phyloP scores from a whole-genome alignment of 352 stramenopile species.

The Blastocystis hominis region DNA sequence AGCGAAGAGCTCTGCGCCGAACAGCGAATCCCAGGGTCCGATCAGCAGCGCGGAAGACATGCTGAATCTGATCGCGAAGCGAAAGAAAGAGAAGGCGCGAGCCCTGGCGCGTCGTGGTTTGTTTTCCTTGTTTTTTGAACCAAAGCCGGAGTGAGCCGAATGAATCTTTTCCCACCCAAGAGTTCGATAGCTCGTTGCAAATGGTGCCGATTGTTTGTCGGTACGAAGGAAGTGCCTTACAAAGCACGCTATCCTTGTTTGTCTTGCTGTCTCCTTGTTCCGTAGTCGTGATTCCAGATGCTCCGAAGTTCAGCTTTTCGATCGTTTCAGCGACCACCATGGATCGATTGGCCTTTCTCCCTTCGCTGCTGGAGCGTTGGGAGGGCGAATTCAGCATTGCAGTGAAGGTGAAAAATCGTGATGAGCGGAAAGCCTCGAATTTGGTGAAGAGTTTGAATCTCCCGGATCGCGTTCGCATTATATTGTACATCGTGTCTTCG shows the following conservation, averaged over 20 bases:
- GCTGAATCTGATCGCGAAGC: too few relatives aligned
- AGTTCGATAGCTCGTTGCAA: background rate
- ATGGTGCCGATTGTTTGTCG: background rate
- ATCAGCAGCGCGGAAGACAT: too few relatives aligned
- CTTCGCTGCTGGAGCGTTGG: constrained; percentile 11
- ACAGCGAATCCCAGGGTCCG: too few relatives aligned
- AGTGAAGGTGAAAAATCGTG: background rate
- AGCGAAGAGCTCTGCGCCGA: too few relatives aligned
- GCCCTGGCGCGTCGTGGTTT: too few relatives aligned
- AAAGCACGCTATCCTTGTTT: background rate
- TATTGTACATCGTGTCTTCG: background rate
- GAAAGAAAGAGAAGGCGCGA: too few relatives aligned
- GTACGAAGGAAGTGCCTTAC: background rate
- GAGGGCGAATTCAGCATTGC: background rate
- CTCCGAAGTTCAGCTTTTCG: background rate
- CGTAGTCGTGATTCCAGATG: background rate
- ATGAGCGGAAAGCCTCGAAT: background rate
- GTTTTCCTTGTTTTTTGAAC: too few relatives aligned
- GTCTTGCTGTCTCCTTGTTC: background rate
- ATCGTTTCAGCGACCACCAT: constrained; percentile 4
- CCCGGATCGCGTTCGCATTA: background rate
- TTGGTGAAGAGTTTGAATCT: background rate
- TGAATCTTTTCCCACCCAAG: background rate
- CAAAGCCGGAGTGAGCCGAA: too few relatives aligned
- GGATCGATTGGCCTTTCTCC: constrained; percentile 1